These are phyloP conservation scores for Pseudoscleropodium purum DNA, from an alignment of 225 moss, liverwort and hornwort species.

Conservation along the genomic window DNA sequence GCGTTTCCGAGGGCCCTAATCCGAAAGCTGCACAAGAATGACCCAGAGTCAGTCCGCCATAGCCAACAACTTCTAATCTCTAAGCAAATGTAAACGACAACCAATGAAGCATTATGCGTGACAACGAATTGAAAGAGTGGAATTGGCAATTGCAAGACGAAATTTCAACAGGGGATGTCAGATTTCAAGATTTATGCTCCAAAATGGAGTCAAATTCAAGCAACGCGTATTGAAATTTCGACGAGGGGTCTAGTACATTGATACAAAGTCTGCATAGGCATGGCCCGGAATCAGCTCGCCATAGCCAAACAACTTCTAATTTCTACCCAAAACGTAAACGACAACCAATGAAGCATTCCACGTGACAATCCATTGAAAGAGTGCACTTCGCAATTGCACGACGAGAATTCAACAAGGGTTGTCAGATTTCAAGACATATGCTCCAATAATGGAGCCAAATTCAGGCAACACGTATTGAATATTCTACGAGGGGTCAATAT, in stretches of 20 bases:
- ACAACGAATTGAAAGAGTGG: background rate
- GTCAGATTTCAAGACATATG: background rate
- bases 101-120: background rate
- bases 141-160: background rate
- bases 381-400: background rate
- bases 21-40: slow-evolving; percentile 42
- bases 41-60: background rate
- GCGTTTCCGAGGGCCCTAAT: slow-evolving; percentile 71
- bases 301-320: background rate
- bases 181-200: background rate
- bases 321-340: background rate
- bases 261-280: background rate
- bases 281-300: background rate
- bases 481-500: background rate
- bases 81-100: background rate
- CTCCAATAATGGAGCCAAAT: background rate
- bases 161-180: background rate
- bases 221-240: background rate
- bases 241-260: background rate
- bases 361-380: background rate
- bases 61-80: background rate
- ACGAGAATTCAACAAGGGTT: background rate
- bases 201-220: background rate
- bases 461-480: background rate
- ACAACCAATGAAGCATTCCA: background rate